Evolutionary conservation across 495 filamentous ascomycete species (phyloP), one percentile per base, ranked within the genome.

Genomic region (Podospora anserina): DNA sequence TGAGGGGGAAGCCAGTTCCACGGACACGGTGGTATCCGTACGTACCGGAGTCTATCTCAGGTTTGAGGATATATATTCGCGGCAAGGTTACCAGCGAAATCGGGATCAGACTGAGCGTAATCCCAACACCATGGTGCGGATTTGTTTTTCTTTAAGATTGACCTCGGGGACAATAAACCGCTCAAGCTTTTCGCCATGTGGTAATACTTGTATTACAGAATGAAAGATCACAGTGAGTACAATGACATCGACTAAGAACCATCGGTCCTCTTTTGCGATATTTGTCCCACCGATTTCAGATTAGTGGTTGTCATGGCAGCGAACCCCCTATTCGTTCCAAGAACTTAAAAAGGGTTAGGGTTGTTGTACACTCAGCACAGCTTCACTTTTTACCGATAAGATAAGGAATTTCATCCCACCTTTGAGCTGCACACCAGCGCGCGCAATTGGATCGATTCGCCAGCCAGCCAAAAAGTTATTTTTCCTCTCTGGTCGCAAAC

Each of bases 351-450:
- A 13, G 39, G 39, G 39, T 49, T 49, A 49, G 39, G 56, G 56
- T 59, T 3, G 18, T 19, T 18, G 18, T 20, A 32, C 19, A 26
- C 7, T 26, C 1, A 20, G 16, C 30, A 32, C 30, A 18, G 56
- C 26, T 59, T 59, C 19, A 32, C 56, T 11, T 3, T 5, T 15
- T 20, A 5, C 18, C 16, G 56, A 59, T 59, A 59, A 59, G 56
- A 59, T 59, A 59, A 59, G 56, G 26, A 59, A 23, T 59, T 59
- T 27, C 19, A 59, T 59, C 56, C 56, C 56, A 27, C 56, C 7
- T 27, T 23, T 3, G 15, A 49, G 39, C 39, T 13, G 15, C 39
- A 39, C 39, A 49, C 30, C 4, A 7, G 30, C 7, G 39, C 9
- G 23, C 9, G 39, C 39, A 49, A 49, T 6, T 49, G 5, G 5